phyloP scores from a whole-genome alignment of 2,329 filamentous ascomycete genomes.

The Apiospora marii region DNA sequence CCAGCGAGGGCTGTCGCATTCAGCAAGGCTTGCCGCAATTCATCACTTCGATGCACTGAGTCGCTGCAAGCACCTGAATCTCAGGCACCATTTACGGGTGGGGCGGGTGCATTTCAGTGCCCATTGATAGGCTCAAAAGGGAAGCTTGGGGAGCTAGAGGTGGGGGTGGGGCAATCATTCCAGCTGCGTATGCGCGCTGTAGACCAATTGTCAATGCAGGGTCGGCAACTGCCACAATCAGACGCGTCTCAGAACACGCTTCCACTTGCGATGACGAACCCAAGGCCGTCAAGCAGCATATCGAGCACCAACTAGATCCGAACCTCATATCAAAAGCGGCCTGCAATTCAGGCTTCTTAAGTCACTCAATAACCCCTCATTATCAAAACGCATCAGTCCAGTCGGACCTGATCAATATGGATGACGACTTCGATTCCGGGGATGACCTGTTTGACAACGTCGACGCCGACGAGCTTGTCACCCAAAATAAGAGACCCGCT shows the following conservation, averaged over 20 bases:
- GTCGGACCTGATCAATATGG: background rate
- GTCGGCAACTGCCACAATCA: background rate
- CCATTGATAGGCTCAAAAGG: too few relatives aligned
- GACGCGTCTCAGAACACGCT: constrained; percentile 20
- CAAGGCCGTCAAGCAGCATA: background rate
- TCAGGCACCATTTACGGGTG: background rate
- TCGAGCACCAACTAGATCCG: background rate
- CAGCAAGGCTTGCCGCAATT: background rate
- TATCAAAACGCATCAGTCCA: background rate
- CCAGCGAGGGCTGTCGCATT: background rate
- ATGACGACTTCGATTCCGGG: constrained; percentile 43
- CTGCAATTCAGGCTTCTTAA: background rate
- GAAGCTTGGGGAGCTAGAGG: background rate
- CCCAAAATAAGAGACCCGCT: constrained; percentile 27
- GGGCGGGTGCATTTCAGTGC: background rate
- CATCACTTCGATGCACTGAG: background rate
- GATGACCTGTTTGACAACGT: constrained; percentile 45
- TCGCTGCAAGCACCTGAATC: background rate
- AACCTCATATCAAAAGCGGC: background rate
- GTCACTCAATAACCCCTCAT: background rate
- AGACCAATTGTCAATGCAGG: background rate
- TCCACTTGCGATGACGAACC: background rate
- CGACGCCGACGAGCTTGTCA: constrained; percentile 32
- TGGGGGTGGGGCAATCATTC: constrained; percentile 7
- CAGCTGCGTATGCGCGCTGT: background rate